Evolutionary conservation across 2,329 filamentous ascomycete species (phyloP).

Genomic region (Epichloe amarillans): DNA sequence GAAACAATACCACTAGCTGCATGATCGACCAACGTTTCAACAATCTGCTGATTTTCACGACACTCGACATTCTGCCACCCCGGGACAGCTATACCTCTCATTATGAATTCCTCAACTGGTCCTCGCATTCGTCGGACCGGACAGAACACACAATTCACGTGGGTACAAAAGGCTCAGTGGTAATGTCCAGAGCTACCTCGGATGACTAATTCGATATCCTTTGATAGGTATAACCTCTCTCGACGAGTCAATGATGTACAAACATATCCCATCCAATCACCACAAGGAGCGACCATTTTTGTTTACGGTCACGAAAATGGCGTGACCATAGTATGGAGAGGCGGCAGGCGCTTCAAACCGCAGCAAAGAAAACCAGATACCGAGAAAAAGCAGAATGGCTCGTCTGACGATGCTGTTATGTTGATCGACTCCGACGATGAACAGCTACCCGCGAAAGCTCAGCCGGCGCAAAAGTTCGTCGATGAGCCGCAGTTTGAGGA

Average conservation of each 20-base stretch:
- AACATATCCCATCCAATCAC: slow-evolving; percentile 46
- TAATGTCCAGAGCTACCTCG: no score
- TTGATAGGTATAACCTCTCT: slow-evolving; percentile 43
- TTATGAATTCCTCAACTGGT: slow-evolving; percentile 20
- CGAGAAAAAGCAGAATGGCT: slow-evolving; percentile 38
- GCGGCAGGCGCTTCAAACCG: slow-evolving; percentile 45
- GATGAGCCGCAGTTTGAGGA: slow-evolving; percentile 49
- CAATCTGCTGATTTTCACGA: not conserved
- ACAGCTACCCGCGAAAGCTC: slow-evolving; percentile 23
- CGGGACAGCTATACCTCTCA: slow-evolving; percentile 2
- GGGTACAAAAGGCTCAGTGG: slow-evolving; percentile 9
- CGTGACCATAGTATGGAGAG: slow-evolving; percentile 47
- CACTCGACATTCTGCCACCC: not conserved
- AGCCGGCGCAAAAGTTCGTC: slow-evolving; percentile 22
- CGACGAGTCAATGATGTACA: slow-evolving; percentile 46
- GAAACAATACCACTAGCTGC: not conserved
- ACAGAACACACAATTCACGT: slow-evolving; percentile 37
- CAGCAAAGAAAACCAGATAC: slow-evolving; percentile 18
- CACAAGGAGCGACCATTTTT: slow-evolving; percentile 49
- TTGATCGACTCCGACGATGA: slow-evolving; percentile 52
- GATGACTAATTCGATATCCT: not conserved
- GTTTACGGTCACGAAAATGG: slow-evolving; percentile 53
- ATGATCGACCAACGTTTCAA: not conserved
- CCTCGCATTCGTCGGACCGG: slow-evolving; percentile 33
- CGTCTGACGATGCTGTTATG: slow-evolving; percentile 41